These are phyloP conservation scores for Stylosanthes scabra DNA, from an alignment of 331 rosid genomes.

Conservation along the genomic window DNA sequence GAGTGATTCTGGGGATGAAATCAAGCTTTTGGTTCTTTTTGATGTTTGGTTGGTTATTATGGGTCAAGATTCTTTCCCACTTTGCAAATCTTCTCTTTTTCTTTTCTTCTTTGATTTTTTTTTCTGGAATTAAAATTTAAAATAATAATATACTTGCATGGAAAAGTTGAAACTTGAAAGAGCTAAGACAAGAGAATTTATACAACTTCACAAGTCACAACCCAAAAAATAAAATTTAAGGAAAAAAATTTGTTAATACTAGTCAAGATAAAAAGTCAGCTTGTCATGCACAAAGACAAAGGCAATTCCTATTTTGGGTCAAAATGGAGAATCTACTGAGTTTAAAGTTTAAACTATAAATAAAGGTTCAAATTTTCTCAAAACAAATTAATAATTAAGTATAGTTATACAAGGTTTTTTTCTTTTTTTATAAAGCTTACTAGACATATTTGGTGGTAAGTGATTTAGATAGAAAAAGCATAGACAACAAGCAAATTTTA, in stretches of 20 bases:
- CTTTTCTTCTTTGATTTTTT: no score
- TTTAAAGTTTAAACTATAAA: not conserved
- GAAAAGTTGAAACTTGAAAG: not conserved
- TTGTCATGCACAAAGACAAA: no score
- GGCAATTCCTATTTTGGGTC: not conserved
- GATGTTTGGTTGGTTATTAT: not conserved
- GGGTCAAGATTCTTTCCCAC: not conserved
- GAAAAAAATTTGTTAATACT: not conserved
- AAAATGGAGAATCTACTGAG: not conserved
- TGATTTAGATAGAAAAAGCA: no score
- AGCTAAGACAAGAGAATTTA: no score
- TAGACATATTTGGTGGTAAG: no score
- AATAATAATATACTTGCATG: not conserved
- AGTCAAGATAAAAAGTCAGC: not conserved
- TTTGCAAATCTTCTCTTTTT: not conserved
- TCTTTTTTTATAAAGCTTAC: no score
- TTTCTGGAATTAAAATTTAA: no score
- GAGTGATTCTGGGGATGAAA: conserved; percentile 2
- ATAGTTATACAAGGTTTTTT: no score
- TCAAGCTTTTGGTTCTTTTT: not conserved
- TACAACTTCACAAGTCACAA: no score
- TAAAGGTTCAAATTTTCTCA: no score
- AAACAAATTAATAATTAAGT: no score
- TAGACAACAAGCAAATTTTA: no score
- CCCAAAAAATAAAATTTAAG: not conserved